phyloP scores from a whole-genome alignment of 495 filamentous ascomycete genomes.

The Talaromyces trachyspermus region DNA sequence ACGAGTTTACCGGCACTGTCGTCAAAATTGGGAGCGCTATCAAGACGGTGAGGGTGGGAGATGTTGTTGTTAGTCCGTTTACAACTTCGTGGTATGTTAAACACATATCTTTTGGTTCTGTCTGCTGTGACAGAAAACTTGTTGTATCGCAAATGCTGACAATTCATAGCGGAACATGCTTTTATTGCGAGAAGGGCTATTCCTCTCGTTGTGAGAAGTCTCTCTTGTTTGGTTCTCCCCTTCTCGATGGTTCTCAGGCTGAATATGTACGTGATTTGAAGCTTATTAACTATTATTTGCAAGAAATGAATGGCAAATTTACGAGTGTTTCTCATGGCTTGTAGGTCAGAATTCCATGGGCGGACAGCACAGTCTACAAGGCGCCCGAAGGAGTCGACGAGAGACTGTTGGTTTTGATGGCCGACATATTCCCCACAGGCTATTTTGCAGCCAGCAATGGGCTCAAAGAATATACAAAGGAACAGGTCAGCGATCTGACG shows the following conservation, averaged over 20 bases:
- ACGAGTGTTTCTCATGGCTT: too few relatives aligned
- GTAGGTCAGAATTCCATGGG: conserved; percentile 69
- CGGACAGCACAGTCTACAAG: conserved; percentile 74
- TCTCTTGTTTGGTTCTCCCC: conserved; percentile 64
- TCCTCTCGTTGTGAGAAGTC: conserved; percentile 77
- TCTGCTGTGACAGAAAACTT: too few relatives aligned
- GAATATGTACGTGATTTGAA: conserved; percentile 55
- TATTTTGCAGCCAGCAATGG: conserved; percentile 85
- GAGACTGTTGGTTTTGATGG: conserved; percentile 79
- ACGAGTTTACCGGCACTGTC: conserved; percentile 74
- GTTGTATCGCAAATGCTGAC: conserved; percentile 4
- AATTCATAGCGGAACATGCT: conserved; percentile 61
- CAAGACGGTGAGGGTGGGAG: conserved; percentile 63
- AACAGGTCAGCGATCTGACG: conserved; percentile 59
- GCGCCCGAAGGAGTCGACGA: conserved; percentile 70
- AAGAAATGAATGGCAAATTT: not conserved
- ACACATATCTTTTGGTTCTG: not conserved
- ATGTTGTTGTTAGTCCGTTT: conserved; percentile 75
- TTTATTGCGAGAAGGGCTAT: conserved; percentile 79
- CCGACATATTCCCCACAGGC: conserved; percentile 78
- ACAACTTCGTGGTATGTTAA: conserved; percentile 72
- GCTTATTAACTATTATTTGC: not conserved
- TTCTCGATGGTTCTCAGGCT: conserved; percentile 81
- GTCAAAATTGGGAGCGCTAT: conserved; percentile 60
- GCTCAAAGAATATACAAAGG: conserved; percentile 56